Conservation (phyloP, 2,329 filamentous ascomycete species). For the Leptoxyphium fumago region DNA sequence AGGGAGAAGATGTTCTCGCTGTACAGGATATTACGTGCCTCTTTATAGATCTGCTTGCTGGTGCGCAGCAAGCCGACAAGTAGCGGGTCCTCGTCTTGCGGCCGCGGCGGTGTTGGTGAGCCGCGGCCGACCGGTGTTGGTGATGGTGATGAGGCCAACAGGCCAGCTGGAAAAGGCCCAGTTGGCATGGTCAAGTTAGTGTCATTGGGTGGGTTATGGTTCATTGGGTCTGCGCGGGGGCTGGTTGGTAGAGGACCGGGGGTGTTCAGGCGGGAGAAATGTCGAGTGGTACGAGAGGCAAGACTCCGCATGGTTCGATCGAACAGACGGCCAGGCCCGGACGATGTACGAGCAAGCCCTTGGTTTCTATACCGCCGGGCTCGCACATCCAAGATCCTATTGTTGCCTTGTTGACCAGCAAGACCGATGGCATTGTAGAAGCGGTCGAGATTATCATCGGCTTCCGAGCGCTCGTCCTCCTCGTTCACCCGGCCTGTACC, state of each 20-base stretch:
- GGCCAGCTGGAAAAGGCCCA: background rate
- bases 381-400: background rate
- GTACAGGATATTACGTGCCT: slow-evolving; percentile 28
- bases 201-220: background rate
- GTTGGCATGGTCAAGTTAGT: background rate
- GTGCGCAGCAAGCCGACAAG: slow-evolving; percentile 24
- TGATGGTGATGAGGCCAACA: background rate
- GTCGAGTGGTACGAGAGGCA: background rate
- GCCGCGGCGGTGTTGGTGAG: slow-evolving; percentile 3
- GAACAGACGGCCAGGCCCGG: background rate
- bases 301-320: background rate
- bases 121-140: background rate
- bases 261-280: background rate
- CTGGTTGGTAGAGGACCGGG: background rate
- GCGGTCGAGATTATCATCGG: background rate
- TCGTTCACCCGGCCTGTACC: background rate
- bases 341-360: background rate
- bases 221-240: background rate
- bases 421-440: slow-evolving; percentile 2
- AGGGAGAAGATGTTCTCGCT: slow-evolving; percentile 26
- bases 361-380: background rate
- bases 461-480: background rate
- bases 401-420: slow-evolving; percentile 1
- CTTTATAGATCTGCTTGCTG: slow-evolving; percentile 25
- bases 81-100: slow-evolving; percentile 21